A percentile compares a stretch with the other conserved stretches of the same genome.
Conservation (phyloP, 2,329 filamentous ascomycete species). For the Emmonsia crescens region DNA sequence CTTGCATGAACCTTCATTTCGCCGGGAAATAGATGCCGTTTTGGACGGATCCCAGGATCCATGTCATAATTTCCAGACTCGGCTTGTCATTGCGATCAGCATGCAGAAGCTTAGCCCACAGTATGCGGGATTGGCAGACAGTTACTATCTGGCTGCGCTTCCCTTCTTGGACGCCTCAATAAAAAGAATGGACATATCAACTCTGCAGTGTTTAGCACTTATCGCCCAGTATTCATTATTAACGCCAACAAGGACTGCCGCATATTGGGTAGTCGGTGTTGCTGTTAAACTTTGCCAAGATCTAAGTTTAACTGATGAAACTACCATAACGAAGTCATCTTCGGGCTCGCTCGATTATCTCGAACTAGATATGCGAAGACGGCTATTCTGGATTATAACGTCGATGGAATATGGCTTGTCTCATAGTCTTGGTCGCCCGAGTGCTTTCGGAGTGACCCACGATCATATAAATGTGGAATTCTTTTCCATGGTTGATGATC, state of each 20-base stretch:
- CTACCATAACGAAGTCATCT: constrained; percentile 61
- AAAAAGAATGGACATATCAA: constrained; percentile 78
- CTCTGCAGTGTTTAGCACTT: constrained; percentile 77
- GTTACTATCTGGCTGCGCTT: constrained; percentile 86
- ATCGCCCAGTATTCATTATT: constrained; percentile 86
- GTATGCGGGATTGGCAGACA: constrained; percentile 88
- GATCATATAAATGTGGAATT: constrained; percentile 80
- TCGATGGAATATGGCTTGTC: constrained; percentile 84
- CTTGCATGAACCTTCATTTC: constrained; percentile 72
- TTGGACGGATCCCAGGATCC: constrained; percentile 65
- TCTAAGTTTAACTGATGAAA: constrained; percentile 76
- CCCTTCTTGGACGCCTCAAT: constrained; percentile 72
- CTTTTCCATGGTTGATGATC: constrained; percentile 71
- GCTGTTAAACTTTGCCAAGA: constrained; percentile 83
- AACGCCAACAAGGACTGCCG: constrained; percentile 81
- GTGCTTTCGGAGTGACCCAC: constrained; percentile 67
- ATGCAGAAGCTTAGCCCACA: constrained; percentile 82
- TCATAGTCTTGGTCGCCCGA: constrained; percentile 77
- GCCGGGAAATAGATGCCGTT: constrained; percentile 65
- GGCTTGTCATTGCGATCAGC: constrained; percentile 89
- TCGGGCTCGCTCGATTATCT: constrained; percentile 55
- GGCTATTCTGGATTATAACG: constrained; percentile 77
- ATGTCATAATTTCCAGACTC: constrained; percentile 77
- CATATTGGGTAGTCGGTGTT: constrained; percentile 86
- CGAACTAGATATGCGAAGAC: constrained; percentile 78